Evolutionary conservation across 208 protist genomes (phyloP).

Genomic region (Leishmania major): DNA sequence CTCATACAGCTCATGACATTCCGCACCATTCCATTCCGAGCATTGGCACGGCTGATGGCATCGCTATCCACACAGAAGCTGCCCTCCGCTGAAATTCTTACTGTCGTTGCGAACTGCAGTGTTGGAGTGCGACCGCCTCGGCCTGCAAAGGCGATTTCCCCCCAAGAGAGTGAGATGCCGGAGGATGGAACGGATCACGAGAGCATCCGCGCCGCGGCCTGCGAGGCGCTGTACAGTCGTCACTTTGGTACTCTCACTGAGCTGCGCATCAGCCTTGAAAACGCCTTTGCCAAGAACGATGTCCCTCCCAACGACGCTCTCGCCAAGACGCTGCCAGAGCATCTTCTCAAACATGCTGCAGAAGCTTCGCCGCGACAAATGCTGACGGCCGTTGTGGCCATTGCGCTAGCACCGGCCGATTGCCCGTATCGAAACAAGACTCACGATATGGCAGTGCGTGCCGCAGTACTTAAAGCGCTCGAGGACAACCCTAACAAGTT

Average conservation of each 20-base stretch:
- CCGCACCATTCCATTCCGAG: conserved; percentile 17
- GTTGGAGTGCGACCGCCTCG: conserved; percentile 65
- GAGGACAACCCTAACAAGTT: conserved; percentile 34
- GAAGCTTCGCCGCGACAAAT: conserved; percentile 34
- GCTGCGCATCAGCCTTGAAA: conserved; percentile 54
- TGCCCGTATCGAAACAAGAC: conserved; percentile 45
- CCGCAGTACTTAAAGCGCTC: conserved; percentile 35
- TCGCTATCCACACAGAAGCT: conserved; percentile 34
- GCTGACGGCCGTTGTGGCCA: conserved; percentile 30
- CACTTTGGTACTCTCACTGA: conserved; percentile 38
- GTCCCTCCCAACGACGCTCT: conserved; percentile 44
- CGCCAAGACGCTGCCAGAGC: conserved; percentile 37
- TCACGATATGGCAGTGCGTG: conserved; percentile 49
- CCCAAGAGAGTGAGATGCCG: background rate
- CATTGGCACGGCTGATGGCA: conserved; percentile 27
- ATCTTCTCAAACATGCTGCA: conserved; percentile 39
- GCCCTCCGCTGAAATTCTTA: conserved; percentile 40
- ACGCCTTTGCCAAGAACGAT: conserved; percentile 39
- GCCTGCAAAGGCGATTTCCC: conserved; percentile 7
- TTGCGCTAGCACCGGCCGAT: conserved; percentile 31
- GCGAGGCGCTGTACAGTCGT: conserved; percentile 39
- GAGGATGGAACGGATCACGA: conserved; percentile 27
- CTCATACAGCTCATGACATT: conserved; percentile 39
- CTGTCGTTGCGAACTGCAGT: conserved; percentile 42
- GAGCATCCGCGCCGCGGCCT: conserved; percentile 15